Evolutionary conservation across 169 alveolate genomes (phyloP).

Genomic region (Cyclospora cayetanensis): DNA sequence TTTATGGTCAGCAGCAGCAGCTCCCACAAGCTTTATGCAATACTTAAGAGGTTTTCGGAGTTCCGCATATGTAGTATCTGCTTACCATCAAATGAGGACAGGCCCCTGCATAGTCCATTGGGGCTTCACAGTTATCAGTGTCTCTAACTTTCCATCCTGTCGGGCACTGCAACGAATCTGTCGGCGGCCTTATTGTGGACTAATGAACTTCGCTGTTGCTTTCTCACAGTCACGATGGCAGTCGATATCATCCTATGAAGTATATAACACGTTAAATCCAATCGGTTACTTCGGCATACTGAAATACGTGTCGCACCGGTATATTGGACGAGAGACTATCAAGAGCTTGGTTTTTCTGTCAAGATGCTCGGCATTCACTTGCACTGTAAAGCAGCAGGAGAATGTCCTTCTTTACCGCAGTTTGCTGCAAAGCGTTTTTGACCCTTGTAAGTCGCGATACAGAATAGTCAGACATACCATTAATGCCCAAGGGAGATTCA

Average conservation of each 20-base stretch:
- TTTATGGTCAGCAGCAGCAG: neutral
- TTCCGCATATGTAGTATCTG: neutral
- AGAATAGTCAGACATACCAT: neutral
- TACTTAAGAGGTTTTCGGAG: neutral
- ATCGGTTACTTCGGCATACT: too few species aligned
- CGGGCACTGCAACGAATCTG: conserved; percentile 53
- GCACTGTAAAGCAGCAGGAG: neutral
- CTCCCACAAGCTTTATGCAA: neutral
- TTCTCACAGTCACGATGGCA: neutral
- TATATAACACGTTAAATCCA: too few species aligned
- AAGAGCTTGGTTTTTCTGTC: neutral
- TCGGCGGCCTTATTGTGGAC: too few species aligned
- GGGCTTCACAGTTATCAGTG: conserved; percentile 30
- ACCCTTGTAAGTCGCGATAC: neutral
- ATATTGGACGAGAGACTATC: neutral
- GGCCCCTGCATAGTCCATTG: conserved; percentile 22
- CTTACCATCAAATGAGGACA: conserved; percentile 61
- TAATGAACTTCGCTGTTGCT: neutral
- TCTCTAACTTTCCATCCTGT: conserved; percentile 40
- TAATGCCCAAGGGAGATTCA: neutral
- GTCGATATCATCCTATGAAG: neutral
- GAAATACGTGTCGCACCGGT: neutral
- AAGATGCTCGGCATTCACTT: neutral
- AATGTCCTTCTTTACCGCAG: neutral
- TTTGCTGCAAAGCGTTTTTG: too few species aligned